These are phyloP conservation scores for Suillus ampliporus DNA, from an alignment of 768 basidiomycete genomes.

Conservation along the genomic window DNA sequence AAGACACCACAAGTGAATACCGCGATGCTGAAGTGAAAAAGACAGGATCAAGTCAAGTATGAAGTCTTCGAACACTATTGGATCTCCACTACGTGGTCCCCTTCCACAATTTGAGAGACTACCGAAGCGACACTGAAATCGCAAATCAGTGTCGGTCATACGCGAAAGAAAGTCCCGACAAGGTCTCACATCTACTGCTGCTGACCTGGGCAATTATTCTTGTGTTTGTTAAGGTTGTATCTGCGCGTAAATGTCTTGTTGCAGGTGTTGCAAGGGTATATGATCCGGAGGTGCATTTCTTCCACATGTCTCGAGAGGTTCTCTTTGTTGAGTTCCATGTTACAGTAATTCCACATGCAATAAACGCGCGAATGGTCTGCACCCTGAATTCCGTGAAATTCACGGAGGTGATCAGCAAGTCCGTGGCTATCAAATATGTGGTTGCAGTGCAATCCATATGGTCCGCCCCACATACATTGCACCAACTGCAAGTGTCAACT, in stretches of 20 bases:
- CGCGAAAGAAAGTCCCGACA: neutral
- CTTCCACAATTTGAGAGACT: neutral
- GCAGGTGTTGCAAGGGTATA: slow-evolving; percentile 31
- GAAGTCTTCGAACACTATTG: neutral
- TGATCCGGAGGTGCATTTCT: slow-evolving; percentile 27
- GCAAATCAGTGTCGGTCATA: neutral
- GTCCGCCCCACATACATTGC: neutral
- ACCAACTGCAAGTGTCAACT: neutral
- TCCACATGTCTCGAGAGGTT: slow-evolving; percentile 30
- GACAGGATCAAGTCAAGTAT: neutral
- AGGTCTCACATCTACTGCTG: neutral
- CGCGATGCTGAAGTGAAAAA: neutral
- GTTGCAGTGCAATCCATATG: neutral
- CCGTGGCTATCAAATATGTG: neutral
- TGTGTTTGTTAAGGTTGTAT: slow-evolving; percentile 24
- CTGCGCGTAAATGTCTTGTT: slow-evolving; percentile 23
- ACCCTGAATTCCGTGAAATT: slow-evolving; percentile 23
- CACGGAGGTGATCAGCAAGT: slow-evolving; percentile 31
- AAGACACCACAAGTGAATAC: too few species aligned
- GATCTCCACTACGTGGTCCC: neutral
- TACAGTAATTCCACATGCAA: slow-evolving; percentile 29
- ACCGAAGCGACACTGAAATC: neutral
- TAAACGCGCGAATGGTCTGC: slow-evolving; percentile 14
- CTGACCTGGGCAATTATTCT: slow-evolving; percentile 10
- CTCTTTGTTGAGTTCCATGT: slow-evolving; percentile 27